These are phyloP conservation scores for Cynara cardunculus DNA, from an alignment of 129 eudicot species.

Conservation along the genomic window DNA sequence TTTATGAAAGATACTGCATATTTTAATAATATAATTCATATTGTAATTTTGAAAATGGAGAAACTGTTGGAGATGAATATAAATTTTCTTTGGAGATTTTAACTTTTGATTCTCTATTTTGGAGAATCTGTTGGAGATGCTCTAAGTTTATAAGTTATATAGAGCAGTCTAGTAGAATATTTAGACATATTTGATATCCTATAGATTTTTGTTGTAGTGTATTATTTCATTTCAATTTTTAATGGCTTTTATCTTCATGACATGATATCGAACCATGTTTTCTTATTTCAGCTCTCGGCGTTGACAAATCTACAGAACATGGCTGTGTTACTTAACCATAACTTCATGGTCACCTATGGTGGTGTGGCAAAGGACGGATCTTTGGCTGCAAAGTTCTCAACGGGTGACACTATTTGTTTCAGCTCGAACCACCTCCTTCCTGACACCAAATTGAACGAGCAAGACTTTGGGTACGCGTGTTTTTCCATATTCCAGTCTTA, in stretches of 20 bases:
- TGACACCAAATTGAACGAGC: background rate
- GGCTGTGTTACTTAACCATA: slow-evolving; percentile 49
- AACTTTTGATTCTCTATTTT: too few species aligned
- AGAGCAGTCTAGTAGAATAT: background rate
- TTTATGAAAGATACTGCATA: too few species aligned
- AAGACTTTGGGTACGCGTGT: slow-evolving; percentile 35
- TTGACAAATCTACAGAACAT: slow-evolving; percentile 42
- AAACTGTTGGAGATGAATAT: too few species aligned
- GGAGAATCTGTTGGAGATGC: too few species aligned
- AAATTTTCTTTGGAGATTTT: too few species aligned
- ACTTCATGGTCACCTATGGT: slow-evolving; percentile 54
- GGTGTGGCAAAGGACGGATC: slow-evolving; percentile 59
- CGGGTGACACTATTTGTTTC: slow-evolving; percentile 57
- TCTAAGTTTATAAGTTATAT: background rate
- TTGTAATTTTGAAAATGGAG: too few species aligned
- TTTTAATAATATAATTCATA: too few species aligned
- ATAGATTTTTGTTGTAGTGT: background rate
- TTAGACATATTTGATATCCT: background rate
- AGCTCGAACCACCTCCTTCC: slow-evolving; percentile 29
- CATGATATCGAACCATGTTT: background rate
- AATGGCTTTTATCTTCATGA: background rate
- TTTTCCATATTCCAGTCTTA: slow-evolving; percentile 51
- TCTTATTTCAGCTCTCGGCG: slow-evolving; percentile 33
- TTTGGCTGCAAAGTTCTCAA: slow-evolving; percentile 57
- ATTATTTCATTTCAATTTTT: background rate